Conservation (phyloP, 805 yeast species). For the Lipomyces kockii region DNA sequence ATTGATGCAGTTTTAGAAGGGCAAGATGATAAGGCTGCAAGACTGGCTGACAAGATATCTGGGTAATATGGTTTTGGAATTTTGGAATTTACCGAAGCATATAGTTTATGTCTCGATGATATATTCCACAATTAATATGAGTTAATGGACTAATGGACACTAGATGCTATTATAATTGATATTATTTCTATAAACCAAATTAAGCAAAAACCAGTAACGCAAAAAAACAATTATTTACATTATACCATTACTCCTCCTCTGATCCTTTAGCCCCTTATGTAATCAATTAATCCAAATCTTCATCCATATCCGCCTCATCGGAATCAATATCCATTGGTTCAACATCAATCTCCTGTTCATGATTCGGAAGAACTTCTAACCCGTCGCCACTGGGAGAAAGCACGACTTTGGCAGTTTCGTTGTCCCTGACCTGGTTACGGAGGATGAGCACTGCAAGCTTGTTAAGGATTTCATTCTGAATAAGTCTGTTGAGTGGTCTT, state of each 20-base stretch:
- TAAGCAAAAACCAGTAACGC: neutral
- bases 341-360: conserved; percentile 53
- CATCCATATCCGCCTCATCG: conserved; percentile 34
- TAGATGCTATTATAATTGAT: neutral
- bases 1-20: conserved; percentile 53
- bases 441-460: conserved; percentile 85
- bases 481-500: conserved; percentile 85
- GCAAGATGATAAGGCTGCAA: conserved; percentile 4
- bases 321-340: conserved; percentile 44
- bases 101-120: neutral
- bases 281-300: conserved; percentile 29
- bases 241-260: neutral
- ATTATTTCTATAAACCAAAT: neutral
- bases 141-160: neutral
- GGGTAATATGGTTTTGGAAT: neutral
- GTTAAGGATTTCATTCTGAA: conserved; percentile 86
- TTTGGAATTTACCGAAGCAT: too few species aligned
- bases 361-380: conserved; percentile 83
- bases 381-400: conserved; percentile 60
- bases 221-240: neutral
- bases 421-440: conserved; percentile 84
- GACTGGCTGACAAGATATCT: neutral
- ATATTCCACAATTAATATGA: neutral
- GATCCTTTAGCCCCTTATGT: neutral
- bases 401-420: conserved; percentile 77